phyloP scores from a whole-genome alignment of 148 eudicot genomes.

The Camellia granthamiana region DNA sequence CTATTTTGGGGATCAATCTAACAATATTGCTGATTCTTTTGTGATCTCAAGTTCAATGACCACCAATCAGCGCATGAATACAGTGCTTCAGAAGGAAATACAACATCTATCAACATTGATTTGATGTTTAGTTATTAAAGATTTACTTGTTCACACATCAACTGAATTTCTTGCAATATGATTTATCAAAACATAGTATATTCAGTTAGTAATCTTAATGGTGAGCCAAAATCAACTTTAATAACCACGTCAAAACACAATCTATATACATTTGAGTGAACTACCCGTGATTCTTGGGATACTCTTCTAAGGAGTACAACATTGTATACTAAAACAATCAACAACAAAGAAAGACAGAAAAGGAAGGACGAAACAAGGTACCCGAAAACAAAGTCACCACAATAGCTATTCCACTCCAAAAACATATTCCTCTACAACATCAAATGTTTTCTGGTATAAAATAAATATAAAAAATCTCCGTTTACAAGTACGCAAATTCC shows the following conservation, averaged over 20 bases:
- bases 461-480: too few relatives aligned
- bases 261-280: too few relatives aligned
- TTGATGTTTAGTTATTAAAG: background rate
- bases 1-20: background rate
- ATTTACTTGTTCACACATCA: background rate
- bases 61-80: constrained; percentile 2
- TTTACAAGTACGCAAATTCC: too few relatives aligned
- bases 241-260: background rate
- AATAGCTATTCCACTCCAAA: too few relatives aligned
- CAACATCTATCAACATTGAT: background rate
- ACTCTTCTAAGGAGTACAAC: too few relatives aligned
- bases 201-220: background rate
- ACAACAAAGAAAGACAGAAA: too few relatives aligned
- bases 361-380: too few relatives aligned
- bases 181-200: background rate
- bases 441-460: too few relatives aligned
- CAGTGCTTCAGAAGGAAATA: background rate
- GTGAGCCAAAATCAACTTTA: background rate
- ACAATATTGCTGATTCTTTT: background rate
- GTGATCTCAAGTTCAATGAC: background rate
- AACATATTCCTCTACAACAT: too few relatives aligned
- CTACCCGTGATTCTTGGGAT: too few relatives aligned
- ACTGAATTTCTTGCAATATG: background rate
- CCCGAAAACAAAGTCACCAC: too few relatives aligned
- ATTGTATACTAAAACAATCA: too few relatives aligned